Percentiles rank a stretch among this genome's conserved stretches.
These are phyloP conservation scores for Russula emetica DNA, from an alignment of 768 basidiomycete genomes.

Conservation along the genomic window DNA sequence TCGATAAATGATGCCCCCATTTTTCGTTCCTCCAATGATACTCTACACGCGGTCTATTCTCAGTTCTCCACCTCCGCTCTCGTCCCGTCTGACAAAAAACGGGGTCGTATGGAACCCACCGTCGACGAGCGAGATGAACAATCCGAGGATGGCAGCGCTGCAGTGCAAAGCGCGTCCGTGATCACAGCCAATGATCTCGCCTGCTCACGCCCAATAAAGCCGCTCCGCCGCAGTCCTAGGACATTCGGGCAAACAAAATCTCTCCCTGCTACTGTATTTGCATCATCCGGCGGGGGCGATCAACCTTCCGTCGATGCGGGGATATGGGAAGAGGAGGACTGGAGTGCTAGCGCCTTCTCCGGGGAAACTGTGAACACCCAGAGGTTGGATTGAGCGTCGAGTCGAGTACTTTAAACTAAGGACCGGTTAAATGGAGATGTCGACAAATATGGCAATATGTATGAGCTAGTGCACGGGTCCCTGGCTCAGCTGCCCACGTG, in stretches of 20 bases:
- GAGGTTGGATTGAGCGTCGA: constrained; percentile 4
- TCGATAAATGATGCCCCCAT: constrained; percentile 32
- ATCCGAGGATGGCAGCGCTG: constrained; percentile 18
- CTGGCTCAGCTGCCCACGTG: constrained; percentile 11
- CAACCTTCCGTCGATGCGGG: not conserved
- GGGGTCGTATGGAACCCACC: constrained; percentile 31
- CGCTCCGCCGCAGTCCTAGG: constrained; percentile 36
- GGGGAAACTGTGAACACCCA: constrained; percentile 4
- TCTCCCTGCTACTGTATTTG: constrained; percentile 23
- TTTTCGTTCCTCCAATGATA: constrained; percentile 56
- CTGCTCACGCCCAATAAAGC: constrained; percentile 35
- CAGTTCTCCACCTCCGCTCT: constrained; percentile 32
- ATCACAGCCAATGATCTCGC: constrained; percentile 24
- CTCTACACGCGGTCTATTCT: constrained; percentile 47
- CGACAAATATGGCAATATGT: constrained; percentile 3
- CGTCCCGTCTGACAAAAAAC: constrained; percentile 37
- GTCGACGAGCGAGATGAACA: constrained; percentile 18
- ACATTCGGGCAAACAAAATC: constrained; percentile 25
- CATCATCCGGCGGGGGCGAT: not conserved
- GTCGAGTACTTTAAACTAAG: not conserved
- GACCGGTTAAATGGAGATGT: constrained; percentile 1
- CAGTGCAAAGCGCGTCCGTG: constrained; percentile 13
- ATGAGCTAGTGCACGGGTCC: constrained; percentile 2
- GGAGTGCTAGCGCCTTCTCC: constrained; percentile 22
- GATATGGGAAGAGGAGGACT: constrained; percentile 26